These are phyloP conservation scores for Eutrema salsugineum DNA, from an alignment of 441 rosid genomes.

Conservation along the genomic window DNA sequence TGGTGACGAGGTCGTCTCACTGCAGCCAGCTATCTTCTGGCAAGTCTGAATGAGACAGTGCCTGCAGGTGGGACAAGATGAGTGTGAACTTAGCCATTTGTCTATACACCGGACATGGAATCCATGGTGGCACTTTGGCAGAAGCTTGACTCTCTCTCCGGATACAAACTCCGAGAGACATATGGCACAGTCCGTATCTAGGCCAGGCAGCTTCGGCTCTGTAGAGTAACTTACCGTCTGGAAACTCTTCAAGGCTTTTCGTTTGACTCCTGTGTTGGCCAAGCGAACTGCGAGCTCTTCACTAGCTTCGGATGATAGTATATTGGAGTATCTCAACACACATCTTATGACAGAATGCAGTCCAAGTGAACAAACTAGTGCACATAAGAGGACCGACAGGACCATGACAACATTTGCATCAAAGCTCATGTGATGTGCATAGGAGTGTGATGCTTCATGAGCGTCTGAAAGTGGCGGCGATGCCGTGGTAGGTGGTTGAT, in stretches of 20 bases:
- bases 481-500: slow-evolving; percentile 32
- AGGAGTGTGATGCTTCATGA: slow-evolving; percentile 20
- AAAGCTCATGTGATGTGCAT: slow-evolving; percentile 25
- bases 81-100: slow-evolving; percentile 34
- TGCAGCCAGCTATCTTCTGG: slow-evolving; percentile 31
- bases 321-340: slow-evolving; percentile 32
- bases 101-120: slow-evolving; percentile 34
- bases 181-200: slow-evolving; percentile 31
- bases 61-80: slow-evolving; percentile 37
- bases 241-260: slow-evolving; percentile 52
- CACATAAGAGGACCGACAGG: slow-evolving; percentile 50
- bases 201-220: slow-evolving; percentile 27
- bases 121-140: slow-evolving; percentile 34
- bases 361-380: slow-evolving; percentile 48
- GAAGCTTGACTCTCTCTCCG: slow-evolving; percentile 27
- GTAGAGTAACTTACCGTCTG: slow-evolving; percentile 45
- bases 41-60: slow-evolving; percentile 34
- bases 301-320: slow-evolving; percentile 13
- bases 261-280: slow-evolving; percentile 48
- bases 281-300: slow-evolving; percentile 30
- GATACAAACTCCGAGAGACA: slow-evolving; percentile 32
- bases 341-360: slow-evolving; percentile 44
- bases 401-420: slow-evolving; percentile 48
- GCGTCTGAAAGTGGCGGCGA: slow-evolving; percentile 28
- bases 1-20: slow-evolving; percentile 10